These are phyloP conservation scores for Schizophyllum commune DNA, from an alignment of 1,284 basidiomycete genomes.

Conservation along the genomic window DNA sequence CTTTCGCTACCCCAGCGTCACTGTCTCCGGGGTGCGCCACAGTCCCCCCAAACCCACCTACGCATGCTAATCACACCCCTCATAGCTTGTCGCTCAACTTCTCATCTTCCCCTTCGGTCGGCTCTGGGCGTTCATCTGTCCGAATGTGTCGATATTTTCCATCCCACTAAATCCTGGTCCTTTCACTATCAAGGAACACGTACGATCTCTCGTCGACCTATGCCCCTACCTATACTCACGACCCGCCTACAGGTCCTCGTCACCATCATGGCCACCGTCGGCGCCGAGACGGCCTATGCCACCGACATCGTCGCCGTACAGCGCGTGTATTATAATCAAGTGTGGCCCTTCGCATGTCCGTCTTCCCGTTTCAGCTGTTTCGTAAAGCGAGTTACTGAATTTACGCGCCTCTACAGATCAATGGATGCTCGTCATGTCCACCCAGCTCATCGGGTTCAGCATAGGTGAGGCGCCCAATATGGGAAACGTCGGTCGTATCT, in stretches of 20 bases:
- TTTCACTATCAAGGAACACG: conserved; percentile 73
- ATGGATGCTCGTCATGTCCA: conserved; percentile 56
- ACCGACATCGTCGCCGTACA: conserved; percentile 29
- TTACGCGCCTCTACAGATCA: conserved; percentile 23
- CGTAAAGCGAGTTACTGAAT: conserved; percentile 3
- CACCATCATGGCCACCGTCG: conserved; percentile 67
- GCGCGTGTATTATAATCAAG: conserved; percentile 11
- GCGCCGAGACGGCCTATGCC: conserved; percentile 50
- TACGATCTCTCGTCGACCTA: conserved; percentile 11
- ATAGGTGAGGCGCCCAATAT: conserved; percentile 29
- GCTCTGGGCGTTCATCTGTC: conserved; percentile 32
- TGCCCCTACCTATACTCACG: conserved; percentile 4
- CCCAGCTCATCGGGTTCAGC: conserved; percentile 64
- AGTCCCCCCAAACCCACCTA: conserved; percentile 6
- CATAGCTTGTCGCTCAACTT: conserved; percentile 44
- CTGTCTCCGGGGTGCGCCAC: conserved; percentile 29
- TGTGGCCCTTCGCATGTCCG: neutral
- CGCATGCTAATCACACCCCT: conserved; percentile 24
- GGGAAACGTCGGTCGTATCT: too few relatives aligned
- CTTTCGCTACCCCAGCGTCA: conserved; percentile 43
- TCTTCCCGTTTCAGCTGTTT: neutral
- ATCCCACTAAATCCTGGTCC: conserved; percentile 52
- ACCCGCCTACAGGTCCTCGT: conserved; percentile 32
- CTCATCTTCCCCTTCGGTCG: conserved; percentile 52
- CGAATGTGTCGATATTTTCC: conserved; percentile 39